Evolutionary conservation across 768 basidiomycete genomes (phyloP).

Genomic region (Tulasnella sp.): DNA sequence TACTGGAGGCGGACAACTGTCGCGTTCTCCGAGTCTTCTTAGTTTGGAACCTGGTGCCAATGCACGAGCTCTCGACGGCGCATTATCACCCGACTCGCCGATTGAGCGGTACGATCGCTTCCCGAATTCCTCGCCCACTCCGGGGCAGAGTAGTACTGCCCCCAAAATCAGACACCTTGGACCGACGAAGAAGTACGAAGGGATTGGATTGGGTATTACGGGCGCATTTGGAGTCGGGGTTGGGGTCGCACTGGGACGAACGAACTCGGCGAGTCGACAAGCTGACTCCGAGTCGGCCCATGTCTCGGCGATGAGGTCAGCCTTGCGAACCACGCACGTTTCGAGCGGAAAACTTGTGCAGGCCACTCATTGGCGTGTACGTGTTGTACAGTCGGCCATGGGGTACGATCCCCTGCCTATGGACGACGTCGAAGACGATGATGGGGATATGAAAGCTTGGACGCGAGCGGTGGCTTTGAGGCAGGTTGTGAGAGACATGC

Average conservation of each 20-base stretch:
- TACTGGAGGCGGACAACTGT: conserved; percentile 37
- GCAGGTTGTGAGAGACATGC: conserved; percentile 42
- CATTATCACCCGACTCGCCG: conserved; percentile 8
- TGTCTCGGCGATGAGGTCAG: conserved; percentile 5
- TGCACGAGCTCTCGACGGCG: not conserved
- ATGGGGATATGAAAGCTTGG: conserved; percentile 34
- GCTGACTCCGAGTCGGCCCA: not conserved
- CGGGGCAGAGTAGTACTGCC: conserved; percentile 28
- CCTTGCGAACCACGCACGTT: not conserved
- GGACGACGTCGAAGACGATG: conserved; percentile 23
- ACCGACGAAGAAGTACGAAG: conserved; percentile 32
- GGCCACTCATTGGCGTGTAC: conserved; percentile 31
- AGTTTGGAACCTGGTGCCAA: conserved; percentile 16
- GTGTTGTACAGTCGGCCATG: conserved; percentile 48
- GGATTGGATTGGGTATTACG: conserved; percentile 1
- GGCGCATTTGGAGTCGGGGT: no score
- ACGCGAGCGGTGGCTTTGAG: conserved; percentile 41
- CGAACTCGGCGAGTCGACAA: not conserved
- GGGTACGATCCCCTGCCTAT: conserved; percentile 51
- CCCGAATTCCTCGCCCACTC: conserved; percentile 27
- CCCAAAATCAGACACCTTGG: conserved; percentile 52
- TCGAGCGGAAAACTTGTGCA: not conserved
- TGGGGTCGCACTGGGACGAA: conserved; percentile 10
- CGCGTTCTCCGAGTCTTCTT: conserved; percentile 39
- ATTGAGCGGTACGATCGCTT: conserved; percentile 32